Evolutionary conservation across 129 eudicot species (phyloP).

Genomic region (Pittosporum tobira): DNA sequence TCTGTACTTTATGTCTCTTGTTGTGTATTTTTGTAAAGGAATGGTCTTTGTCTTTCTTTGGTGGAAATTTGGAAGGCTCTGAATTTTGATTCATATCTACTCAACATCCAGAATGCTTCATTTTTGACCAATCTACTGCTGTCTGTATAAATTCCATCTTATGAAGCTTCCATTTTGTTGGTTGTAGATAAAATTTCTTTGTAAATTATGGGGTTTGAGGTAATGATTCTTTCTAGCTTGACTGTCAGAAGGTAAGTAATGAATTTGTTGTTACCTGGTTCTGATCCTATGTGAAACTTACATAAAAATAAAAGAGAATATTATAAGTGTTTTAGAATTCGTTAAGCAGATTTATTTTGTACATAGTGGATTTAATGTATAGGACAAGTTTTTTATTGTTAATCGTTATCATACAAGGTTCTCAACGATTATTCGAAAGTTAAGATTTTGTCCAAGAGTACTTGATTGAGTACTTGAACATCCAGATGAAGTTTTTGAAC

Average conservation of each 20-base stretch:
- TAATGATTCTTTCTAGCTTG: not conserved
- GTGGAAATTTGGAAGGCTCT: conserved; percentile 16
- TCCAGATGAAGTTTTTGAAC: too few relatives aligned
- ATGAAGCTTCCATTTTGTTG: conserved; percentile 6
- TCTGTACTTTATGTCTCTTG: conserved; percentile 20
- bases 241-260: conserved; percentile 1
- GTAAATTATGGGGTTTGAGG: not conserved
- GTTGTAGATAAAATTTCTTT: not conserved
- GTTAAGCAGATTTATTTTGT: too few relatives aligned
- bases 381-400: too few relatives aligned
- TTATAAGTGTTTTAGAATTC: too few relatives aligned
- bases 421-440: too few relatives aligned
- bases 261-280: too few relatives aligned
- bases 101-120: conserved; percentile 3
- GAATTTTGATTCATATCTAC: conserved; percentile 9
- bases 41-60: conserved; percentile 33
- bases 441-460: too few relatives aligned
- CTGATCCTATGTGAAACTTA: too few relatives aligned
- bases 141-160: conserved; percentile 1
- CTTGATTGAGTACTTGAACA: too few relatives aligned
- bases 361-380: too few relatives aligned
- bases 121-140: conserved; percentile 1
- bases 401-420: too few relatives aligned
- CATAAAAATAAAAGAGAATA: too few relatives aligned
- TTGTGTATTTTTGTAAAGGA: conserved; percentile 18